phyloP scores from a whole-genome alignment of 177 flowering plant species.

The Vitis hybrid region DNA sequence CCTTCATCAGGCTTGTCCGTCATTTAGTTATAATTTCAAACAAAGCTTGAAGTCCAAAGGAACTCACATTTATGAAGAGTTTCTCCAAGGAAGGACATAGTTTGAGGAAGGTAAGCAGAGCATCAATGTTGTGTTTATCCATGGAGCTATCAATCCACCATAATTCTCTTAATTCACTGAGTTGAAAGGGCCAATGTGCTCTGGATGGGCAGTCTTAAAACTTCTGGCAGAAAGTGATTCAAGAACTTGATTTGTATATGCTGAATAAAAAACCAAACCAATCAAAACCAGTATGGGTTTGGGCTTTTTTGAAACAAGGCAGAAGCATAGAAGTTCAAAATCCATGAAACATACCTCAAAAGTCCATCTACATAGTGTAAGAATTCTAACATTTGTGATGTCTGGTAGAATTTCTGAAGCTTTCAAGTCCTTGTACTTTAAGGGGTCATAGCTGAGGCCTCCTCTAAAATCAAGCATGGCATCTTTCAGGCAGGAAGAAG shows the following conservation, averaged over 20 bases:
- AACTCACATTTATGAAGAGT: conserved; percentile 23
- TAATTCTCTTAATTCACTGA: conserved; percentile 21
- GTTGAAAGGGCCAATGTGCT: conserved; percentile 5
- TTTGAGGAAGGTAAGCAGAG: conserved; percentile 23
- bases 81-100: conserved; percentile 26
- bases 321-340: too few relatives aligned
- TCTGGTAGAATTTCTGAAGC: conserved; percentile 1
- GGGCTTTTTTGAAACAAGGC: too few relatives aligned
- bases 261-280: not conserved
- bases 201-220: too few relatives aligned
- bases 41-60: too few relatives aligned
- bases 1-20: too few relatives aligned
- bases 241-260: too few relatives aligned
- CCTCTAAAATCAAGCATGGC: conserved; percentile 26
- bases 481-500: conserved; percentile 20
- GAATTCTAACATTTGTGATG: conserved; percentile 18
- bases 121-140: conserved; percentile 8
- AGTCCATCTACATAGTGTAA: conserved; percentile 30
- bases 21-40: too few relatives aligned
- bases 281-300: not conserved
- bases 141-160: conserved; percentile 32
- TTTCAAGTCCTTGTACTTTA: conserved; percentile 12
- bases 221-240: too few relatives aligned
- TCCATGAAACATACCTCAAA: conserved; percentile 23
- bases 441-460: conserved; percentile 16